Percentiles rank a stretch among this genome's conserved stretches.
Conservation (phyloP, 805 yeast genomes). For the Kregervanrija fluxuum region DNA sequence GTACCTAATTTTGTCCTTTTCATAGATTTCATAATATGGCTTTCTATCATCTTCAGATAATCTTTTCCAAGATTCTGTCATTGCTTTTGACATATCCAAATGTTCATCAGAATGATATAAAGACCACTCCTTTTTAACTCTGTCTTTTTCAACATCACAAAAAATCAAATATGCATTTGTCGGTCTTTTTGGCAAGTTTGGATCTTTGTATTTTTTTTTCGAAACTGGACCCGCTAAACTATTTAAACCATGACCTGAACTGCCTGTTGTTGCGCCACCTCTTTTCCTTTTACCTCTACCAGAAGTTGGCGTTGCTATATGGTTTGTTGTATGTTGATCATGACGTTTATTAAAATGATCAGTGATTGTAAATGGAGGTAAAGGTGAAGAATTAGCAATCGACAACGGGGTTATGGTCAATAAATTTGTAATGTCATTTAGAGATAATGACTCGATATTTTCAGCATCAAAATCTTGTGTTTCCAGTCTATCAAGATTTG, state of each 20-base stretch:
- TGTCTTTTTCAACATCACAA: constrained; percentile 81
- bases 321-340: too few relatives aligned
- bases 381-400: constrained; percentile 10
- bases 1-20: constrained; percentile 72
- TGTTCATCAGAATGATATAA: constrained; percentile 42
- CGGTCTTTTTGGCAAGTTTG: constrained; percentile 81
- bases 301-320: too few relatives aligned
- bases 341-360: too few relatives aligned
- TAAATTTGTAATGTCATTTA: constrained; percentile 22
- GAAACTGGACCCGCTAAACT: constrained; percentile 11
- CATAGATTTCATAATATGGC: constrained; percentile 69
- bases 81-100: constrained; percentile 63
- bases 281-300: constrained; percentile 10
- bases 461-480: constrained; percentile 21
- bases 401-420: constrained; percentile 22
- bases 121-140: constrained; percentile 52
- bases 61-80: constrained; percentile 82
- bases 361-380: too few relatives aligned
- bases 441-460: constrained; percentile 21
- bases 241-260: constrained; percentile 15
- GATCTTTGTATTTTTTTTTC: constrained; percentile 51
- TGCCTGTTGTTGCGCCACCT: constrained; percentile 9
- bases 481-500: constrained; percentile 16
- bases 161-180: constrained; percentile 83
- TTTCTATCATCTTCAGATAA: constrained; percentile 61